Evolutionary conservation across 306 rosid species (phyloP), one percentile per base, ranked within the genome.

Genomic region (Leucaena leucocephala): DNA sequence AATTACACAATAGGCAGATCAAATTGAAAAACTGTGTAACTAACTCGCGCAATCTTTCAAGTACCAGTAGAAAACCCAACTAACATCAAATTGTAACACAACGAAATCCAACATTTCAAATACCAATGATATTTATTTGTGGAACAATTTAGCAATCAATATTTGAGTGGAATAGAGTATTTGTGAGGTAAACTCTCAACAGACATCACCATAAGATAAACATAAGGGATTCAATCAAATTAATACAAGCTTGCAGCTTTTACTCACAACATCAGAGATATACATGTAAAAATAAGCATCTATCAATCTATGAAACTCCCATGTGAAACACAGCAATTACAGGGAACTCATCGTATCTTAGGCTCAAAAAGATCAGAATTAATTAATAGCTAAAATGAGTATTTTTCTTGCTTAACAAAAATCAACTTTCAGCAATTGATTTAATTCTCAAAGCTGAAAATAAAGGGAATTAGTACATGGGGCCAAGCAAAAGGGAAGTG

Each of bases 251-350:
- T 58, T 54, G 33, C 59, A n/a, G 4, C 12, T 34, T 35, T 9
- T n/a, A 39, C n/a, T 16, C 11, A 43, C 50, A 44, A 42, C 33
- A 19, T 22, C 22, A 49, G 62, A 21, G 38, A 48, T 48, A 48
- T 50, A 22, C 73, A 65, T 13, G 54, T 34, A 50, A 77, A 76
- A 50, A 21, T 36, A 1, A 59, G 16, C 54, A 42, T n/a, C 34
- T n/a, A 75, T 64, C 43, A 64, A 42, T n/a, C 34, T n/a, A 75
- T 64, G 43, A 64, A 49, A 34, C 45, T 34, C 42, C 76, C 62
- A 49, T 21, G 45, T 4, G 55, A 68, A 43, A 19, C 16, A 68
- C 52, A 11, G 34, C 36, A 68, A 43, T 68, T 11, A 44, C 6
- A 40, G 54, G 36, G 38, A 2, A 67, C 14, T 10, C 7, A 33